phyloP scores from a whole-genome alignment of 768 basidiomycete species.

The Suillus fuscotomentosus region DNA sequence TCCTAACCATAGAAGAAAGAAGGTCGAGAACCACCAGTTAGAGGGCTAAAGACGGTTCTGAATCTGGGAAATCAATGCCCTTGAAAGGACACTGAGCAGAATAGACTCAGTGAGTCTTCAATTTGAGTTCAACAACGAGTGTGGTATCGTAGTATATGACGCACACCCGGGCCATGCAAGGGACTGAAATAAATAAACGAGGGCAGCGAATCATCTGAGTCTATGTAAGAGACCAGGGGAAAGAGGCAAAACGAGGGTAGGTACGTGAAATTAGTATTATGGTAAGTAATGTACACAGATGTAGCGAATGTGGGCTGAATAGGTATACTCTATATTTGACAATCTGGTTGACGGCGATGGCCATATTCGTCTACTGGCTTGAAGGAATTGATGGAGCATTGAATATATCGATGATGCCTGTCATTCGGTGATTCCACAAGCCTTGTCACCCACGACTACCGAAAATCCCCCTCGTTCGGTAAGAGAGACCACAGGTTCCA shows the following conservation, averaged over 20 bases:
- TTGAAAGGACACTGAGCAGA: not conserved
- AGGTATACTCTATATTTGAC: not conserved
- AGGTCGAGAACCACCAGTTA: not conserved
- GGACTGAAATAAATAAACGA: not conserved
- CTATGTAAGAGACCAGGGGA: not conserved
- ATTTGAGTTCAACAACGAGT: not conserved
- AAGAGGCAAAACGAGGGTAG: not conserved
- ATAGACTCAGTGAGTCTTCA: not conserved
- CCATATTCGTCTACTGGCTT: not conserved
- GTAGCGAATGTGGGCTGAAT: not conserved
- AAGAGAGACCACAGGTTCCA: not conserved
- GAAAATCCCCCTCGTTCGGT: too few relatives aligned
- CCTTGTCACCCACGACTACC: not conserved
- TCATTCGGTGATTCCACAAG: not conserved
- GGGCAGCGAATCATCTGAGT: not conserved
- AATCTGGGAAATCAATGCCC: not conserved
- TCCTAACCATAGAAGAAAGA: not conserved
- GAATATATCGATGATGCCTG: not conserved
- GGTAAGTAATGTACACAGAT: not conserved
- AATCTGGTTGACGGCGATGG: not conserved
- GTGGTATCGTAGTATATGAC: not conserved
- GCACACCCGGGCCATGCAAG: not conserved
- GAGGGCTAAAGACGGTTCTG: not conserved
- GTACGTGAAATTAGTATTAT: not conserved
- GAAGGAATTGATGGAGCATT: not conserved